Percentiles rank a stretch among this genome's conserved stretches.
Evolutionary conservation across 495 filamentous ascomycete genomes (phyloP).

Genomic region (Paragyromitra xinjiangensis): DNA sequence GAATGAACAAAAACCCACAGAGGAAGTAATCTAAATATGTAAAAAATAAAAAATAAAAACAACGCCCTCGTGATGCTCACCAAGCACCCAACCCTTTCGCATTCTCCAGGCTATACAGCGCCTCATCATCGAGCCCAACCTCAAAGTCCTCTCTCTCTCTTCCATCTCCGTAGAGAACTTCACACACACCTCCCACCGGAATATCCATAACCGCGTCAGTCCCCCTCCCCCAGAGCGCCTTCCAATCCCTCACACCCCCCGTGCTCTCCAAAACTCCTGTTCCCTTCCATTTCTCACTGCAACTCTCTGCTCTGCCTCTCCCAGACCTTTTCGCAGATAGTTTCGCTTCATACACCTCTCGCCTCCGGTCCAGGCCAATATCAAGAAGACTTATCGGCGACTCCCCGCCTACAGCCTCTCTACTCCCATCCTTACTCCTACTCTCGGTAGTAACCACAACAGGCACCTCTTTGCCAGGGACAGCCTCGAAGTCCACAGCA

Average conservation of each 20-base stretch:
- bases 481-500: slow-evolving; percentile 73
- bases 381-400: slow-evolving; percentile 43
- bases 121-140: slow-evolving; percentile 38
- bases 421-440: slow-evolving; percentile 61
- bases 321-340: slow-evolving; percentile 31
- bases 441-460: slow-evolving; percentile 52
- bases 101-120: slow-evolving; percentile 43
- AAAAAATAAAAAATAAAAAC: slow-evolving; percentile 10
- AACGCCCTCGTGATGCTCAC: slow-evolving; percentile 16
- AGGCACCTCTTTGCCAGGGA: slow-evolving; percentile 57
- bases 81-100: slow-evolving; percentile 42
- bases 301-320: slow-evolving; percentile 47
- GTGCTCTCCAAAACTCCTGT: slow-evolving; percentile 50
- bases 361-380: slow-evolving; percentile 31
- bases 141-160: slow-evolving; percentile 60
- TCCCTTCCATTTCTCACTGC: slow-evolving; percentile 56
- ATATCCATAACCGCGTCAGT: slow-evolving; percentile 99
- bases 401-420: slow-evolving; percentile 57
- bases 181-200: slow-evolving; percentile 94
- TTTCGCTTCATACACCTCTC: slow-evolving; percentile 45
- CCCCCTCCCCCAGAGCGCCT: slow-evolving; percentile 82
- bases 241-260: slow-evolving; percentile 71
- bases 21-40: slow-evolving; percentile 23
- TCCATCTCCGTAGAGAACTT: slow-evolving; percentile 76
- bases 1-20: slow-evolving; percentile 17